phyloP scores from a whole-genome alignment of 306 rosid genomes.

The Macrotyloma uniflorum region DNA sequence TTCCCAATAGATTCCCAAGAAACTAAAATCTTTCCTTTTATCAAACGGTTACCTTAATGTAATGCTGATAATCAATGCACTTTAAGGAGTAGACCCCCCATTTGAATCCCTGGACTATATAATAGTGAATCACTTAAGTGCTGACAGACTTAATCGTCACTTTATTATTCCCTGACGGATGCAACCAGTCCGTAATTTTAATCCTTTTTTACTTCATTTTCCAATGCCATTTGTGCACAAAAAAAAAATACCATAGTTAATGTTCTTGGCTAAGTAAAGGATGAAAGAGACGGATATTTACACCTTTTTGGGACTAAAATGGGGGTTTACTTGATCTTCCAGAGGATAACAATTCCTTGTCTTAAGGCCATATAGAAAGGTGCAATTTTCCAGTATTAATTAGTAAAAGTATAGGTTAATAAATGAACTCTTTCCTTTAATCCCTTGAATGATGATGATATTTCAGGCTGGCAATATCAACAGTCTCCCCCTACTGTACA shows the following conservation, averaged over 20 bases:
- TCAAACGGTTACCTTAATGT: too few species aligned
- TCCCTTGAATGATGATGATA: slow-evolving; percentile 17
- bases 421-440: slow-evolving; percentile 9
- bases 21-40: too few species aligned
- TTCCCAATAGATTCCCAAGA: too few species aligned
- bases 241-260: background rate
- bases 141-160: background rate
- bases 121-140: background rate
- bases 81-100: background rate
- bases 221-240: background rate
- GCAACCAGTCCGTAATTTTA: background rate
- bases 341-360: background rate
- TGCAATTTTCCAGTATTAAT: slow-evolving; percentile 12
- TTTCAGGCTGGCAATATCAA: slow-evolving; percentile 97
- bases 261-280: background rate
- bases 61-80: background rate
- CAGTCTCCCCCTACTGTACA: slow-evolving; percentile 88
- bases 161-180: background rate
- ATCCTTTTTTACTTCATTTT: background rate
- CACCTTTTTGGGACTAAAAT: background rate
- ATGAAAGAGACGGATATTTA: background rate
- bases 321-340: background rate
- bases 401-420: background rate
- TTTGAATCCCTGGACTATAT: background rate
- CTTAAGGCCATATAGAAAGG: slow-evolving; percentile 23